phyloP scores from a whole-genome alignment of 768 basidiomycete genomes.

The Leccinum aurantiacum region DNA sequence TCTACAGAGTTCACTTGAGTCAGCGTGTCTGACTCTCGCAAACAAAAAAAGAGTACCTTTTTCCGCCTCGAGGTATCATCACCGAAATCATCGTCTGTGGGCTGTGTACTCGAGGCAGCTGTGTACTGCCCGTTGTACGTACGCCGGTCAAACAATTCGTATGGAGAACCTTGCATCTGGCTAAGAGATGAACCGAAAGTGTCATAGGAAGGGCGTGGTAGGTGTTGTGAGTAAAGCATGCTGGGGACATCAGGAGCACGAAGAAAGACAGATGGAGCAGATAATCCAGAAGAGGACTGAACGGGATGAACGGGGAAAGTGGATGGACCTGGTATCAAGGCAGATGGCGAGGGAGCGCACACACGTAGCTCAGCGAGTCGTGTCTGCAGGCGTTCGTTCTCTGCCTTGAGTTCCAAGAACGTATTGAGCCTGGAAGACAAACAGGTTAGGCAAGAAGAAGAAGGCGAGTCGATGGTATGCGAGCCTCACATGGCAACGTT shows the following conservation, averaged over 20 bases:
- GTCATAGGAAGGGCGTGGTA: constrained; percentile 14
- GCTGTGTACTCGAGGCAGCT: constrained; percentile 12
- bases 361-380: constrained; percentile 50
- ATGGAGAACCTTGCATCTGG: constrained; percentile 13
- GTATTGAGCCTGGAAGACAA: constrained; percentile 57
- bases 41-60: constrained; percentile 44
- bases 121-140: constrained; percentile 20
- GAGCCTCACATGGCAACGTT: constrained; percentile 62
- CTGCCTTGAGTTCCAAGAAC: constrained; percentile 80
- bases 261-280: constrained; percentile 22
- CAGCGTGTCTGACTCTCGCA: not conserved
- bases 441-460: constrained; percentile 1
- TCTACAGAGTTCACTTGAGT: constrained; percentile 13
- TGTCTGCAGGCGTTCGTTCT: constrained; percentile 78
- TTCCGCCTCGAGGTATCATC: constrained; percentile 62
- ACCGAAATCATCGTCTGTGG: constrained; percentile 40
- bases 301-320: constrained; percentile 25
- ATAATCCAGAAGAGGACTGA: constrained; percentile 27
- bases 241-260: constrained; percentile 12
- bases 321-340: constrained; percentile 15
- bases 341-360: constrained; percentile 19
- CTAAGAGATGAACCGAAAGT: constrained; percentile 10
- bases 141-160: constrained; percentile 23
- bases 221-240: constrained; percentile 20
- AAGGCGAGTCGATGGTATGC: not conserved